phyloP scores from a whole-genome alignment of 2,329 filamentous ascomycete genomes.

The Exophiala dermatitidis region DNA sequence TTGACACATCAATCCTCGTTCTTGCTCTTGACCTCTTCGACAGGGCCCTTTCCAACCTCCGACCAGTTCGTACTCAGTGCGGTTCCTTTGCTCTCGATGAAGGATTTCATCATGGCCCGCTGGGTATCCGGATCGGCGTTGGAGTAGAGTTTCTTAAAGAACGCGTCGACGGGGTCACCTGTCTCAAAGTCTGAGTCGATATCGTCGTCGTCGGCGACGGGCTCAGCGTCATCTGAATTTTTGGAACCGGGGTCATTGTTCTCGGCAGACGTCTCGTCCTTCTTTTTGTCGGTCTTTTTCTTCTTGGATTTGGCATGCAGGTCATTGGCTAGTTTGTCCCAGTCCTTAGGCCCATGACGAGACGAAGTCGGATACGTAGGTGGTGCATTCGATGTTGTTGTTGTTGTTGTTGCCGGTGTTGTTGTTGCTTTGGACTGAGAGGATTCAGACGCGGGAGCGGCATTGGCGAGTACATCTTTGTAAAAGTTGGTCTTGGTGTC shows the following conservation, averaged over 20 bases:
- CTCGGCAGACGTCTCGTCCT: constrained; percentile 25
- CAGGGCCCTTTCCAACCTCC: constrained; percentile 64
- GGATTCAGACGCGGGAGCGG: constrained; percentile 3
- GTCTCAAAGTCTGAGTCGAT: constrained; percentile 37
- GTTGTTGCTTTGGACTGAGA: too few relatives aligned
- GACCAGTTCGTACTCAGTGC: constrained; percentile 86
- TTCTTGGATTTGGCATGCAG: constrained; percentile 39
- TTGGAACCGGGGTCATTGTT: constrained; percentile 29
- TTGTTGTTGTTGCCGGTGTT: constrained; percentile 17
- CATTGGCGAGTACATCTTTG: constrained; percentile 25
- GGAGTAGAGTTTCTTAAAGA: constrained; percentile 87
- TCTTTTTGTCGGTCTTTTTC: constrained; percentile 26
- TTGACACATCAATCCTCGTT: constrained; percentile 8
- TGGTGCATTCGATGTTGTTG: constrained; percentile 28
- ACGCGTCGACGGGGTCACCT: constrained; percentile 51
- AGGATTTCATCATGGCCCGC: constrained; percentile 97
- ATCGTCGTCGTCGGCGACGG: constrained; percentile 30
- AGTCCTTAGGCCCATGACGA: constrained; percentile 74
- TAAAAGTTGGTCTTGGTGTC: too few relatives aligned
- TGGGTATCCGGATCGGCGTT: constrained; percentile 68
- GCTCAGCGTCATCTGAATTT: too few relatives aligned
- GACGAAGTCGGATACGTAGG: constrained; percentile 83
- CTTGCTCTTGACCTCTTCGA: constrained; percentile 44
- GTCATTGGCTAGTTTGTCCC: constrained; percentile 67
- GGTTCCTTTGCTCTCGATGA: constrained; percentile 87